phyloP scores from a whole-genome alignment of 164 flowering plant species.

The Berberis thunbergii region DNA sequence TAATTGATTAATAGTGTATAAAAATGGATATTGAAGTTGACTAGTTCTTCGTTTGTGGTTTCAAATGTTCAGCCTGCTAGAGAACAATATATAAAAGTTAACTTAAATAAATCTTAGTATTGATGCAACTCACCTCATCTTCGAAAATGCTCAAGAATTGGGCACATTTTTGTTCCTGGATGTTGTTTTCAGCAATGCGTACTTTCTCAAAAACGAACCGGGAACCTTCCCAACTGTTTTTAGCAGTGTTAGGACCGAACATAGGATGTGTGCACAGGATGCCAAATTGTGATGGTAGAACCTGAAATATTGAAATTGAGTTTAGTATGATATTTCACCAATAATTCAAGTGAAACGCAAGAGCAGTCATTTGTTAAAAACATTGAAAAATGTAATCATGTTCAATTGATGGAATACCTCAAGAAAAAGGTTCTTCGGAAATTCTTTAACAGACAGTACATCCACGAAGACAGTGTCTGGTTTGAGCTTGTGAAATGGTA shows the following conservation, averaged over 20 bases:
- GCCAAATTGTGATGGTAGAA: conserved; percentile 20
- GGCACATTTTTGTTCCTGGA: conserved; percentile 10
- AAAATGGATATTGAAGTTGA: too few relatives aligned
- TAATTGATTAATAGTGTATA: too few relatives aligned
- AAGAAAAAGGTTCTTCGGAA: conserved; percentile 23
- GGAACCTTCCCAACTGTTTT: conserved; percentile 18
- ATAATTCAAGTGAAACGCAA: neutral
- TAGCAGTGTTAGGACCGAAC: conserved; percentile 27
- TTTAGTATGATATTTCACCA: conserved; percentile 1
- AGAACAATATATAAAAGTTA: too few relatives aligned
- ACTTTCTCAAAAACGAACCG: conserved; percentile 22
- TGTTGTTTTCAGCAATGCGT: conserved; percentile 12
- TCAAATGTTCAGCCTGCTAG: too few relatives aligned
- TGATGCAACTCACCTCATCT: neutral
- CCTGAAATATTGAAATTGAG: too few relatives aligned
- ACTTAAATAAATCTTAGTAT: too few relatives aligned
- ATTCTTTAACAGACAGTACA: conserved; percentile 29
- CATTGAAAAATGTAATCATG: neutral
- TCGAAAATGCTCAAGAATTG: conserved; percentile 18
- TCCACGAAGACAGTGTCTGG: conserved; percentile 27
- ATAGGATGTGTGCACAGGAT: conserved; percentile 25
- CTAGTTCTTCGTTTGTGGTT: too few relatives aligned
- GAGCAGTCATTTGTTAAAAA: neutral
- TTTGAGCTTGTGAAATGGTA: conserved; percentile 26
- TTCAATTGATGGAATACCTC: conserved; percentile 12